Percentiles rank a stretch among this genome's conserved stretches.
phyloP scores from a whole-genome alignment of 2,329 filamentous ascomycete species.

The Fusarium sp. region DNA sequence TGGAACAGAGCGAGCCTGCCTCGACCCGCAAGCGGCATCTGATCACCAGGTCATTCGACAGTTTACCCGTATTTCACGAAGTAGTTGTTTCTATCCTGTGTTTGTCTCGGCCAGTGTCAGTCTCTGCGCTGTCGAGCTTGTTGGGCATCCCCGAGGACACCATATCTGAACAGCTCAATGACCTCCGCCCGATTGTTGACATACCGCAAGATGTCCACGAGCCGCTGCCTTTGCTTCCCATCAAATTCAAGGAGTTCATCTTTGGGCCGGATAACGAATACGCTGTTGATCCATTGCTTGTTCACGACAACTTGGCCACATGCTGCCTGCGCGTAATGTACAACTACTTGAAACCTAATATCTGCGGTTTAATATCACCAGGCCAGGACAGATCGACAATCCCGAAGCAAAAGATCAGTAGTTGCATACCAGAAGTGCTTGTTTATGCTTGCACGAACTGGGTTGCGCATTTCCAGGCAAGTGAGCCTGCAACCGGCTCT shows the following conservation, averaged over 20 bases:
- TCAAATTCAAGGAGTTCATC: not conserved
- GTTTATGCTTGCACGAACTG: not conserved
- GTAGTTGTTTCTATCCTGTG: not conserved
- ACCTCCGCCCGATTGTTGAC: not conserved
- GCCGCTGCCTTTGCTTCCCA: not conserved
- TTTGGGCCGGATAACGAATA: not conserved
- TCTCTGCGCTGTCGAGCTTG: not conserved
- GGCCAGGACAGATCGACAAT: not conserved
- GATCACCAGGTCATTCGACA: not conserved
- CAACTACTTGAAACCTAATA: not conserved
- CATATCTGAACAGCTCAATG: not conserved
- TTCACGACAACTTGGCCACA: not conserved
- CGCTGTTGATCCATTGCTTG: not conserved
- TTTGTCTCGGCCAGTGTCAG: not conserved
- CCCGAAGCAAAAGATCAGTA: fast-evolving
- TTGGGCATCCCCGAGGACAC: not conserved
- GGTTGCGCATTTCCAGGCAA: not conserved
- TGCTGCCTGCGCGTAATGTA: not conserved
- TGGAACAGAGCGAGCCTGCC: not conserved
- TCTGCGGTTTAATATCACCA: not conserved
- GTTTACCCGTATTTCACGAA: not conserved
- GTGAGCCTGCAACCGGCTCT: too few relatives aligned
- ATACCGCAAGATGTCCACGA: not conserved
- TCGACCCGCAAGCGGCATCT: not conserved
- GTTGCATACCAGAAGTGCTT: not conserved